Evolutionary conservation across 1,284 basidiomycete genomes (phyloP).

Genomic region (Cryptococcus sp.): DNA sequence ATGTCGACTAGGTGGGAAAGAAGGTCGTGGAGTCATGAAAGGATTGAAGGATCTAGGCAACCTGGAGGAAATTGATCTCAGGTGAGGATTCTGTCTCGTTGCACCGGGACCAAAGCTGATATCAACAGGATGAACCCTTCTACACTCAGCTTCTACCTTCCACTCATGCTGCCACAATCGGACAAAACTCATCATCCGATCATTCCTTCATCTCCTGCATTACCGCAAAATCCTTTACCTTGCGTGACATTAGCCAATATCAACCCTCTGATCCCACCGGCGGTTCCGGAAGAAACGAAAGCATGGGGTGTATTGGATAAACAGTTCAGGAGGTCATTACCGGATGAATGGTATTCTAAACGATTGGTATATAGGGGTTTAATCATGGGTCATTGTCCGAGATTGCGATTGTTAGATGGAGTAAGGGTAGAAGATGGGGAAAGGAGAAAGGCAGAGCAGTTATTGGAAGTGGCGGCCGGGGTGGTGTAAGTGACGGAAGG

Average conservation of each 20-base stretch:
- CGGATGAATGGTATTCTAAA: slow-evolving; percentile 77
- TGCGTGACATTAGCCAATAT: slow-evolving; percentile 6
- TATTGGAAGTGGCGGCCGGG: slow-evolving; percentile 49
- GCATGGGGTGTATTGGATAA: slow-evolving; percentile 66
- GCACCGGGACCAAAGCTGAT: not conserved
- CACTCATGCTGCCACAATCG: slow-evolving; percentile 54
- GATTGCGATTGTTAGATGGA: slow-evolving; percentile 72
- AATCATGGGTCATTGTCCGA: slow-evolving; percentile 67
- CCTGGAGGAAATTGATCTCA: slow-evolving; percentile 82
- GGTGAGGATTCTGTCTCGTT: slow-evolving; percentile 56
- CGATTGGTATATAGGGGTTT: slow-evolving; percentile 81
- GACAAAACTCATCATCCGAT: not conserved
- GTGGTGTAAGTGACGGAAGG: not conserved
- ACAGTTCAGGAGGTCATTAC: slow-evolving; percentile 80
- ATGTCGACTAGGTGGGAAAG: slow-evolving; percentile 58
- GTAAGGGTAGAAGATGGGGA: slow-evolving; percentile 73
- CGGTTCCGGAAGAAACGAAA: not conserved
- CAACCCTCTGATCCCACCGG: slow-evolving; percentile 1
- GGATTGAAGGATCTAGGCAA: slow-evolving; percentile 64
- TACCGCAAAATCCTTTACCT: slow-evolving; percentile 5
- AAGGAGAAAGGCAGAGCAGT: slow-evolving; percentile 66
- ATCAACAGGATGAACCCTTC: slow-evolving; percentile 80
- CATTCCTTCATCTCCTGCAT: not conserved
- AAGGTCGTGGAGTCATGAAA: slow-evolving; percentile 62
- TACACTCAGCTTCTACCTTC: slow-evolving; percentile 89